Base-by-base conservation (phyloP, 2,329 filamentous ascomycete genomes). In the Aureobasidium uvarum region DNA sequence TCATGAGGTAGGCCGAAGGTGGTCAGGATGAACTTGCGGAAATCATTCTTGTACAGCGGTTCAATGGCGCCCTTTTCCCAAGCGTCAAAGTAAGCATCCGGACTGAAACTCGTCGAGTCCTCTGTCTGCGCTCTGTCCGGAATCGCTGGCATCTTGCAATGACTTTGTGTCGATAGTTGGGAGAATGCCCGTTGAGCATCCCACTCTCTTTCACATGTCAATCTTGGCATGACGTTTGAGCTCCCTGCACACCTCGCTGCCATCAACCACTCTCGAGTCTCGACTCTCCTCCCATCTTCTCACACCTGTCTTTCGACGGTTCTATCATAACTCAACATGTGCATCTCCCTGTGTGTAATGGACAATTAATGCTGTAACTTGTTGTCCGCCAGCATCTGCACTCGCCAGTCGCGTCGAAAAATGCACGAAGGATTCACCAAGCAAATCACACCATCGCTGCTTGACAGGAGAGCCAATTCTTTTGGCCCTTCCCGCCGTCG, bases 1-100 rank as follows among this genome's bases (percentile, higher is more conserved):
- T 84, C 82, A 0, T 70, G 66, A 5, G 76, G 74, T 4, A 85
- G 78, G 13, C 75, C 74, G 71, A 85, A 85, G 3, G 81, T 76
- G 50, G 76, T 73, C 64, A 77, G 73, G 67, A 84, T 78, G 68
- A 80, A 80, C 58, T 76, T 74, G 38, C 75, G 74, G 60, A 85
- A 78, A 65, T 81, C 77, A 69, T 81, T 76, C 62, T 76, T 69
- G 64, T 77, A 74, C 10, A 76, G 74, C 10, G 73, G 71, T n/a
- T 74, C 73, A 51, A 71, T 71, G n/a, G 71, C 69, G 38, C 78
- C 76, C 5, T 76, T 73, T 2, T 71, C 73, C 80, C 80, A 83
- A 16, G 74, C 68, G 1, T 75, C 70, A 52, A 83, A 76, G 67
- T 83, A 80, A 2, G 68, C 68, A 51, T 81, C 77, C 0, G 82